phyloP scores from a whole-genome alignment of 495 filamentous ascomycete species.

The Bryoglossum gracile region DNA sequence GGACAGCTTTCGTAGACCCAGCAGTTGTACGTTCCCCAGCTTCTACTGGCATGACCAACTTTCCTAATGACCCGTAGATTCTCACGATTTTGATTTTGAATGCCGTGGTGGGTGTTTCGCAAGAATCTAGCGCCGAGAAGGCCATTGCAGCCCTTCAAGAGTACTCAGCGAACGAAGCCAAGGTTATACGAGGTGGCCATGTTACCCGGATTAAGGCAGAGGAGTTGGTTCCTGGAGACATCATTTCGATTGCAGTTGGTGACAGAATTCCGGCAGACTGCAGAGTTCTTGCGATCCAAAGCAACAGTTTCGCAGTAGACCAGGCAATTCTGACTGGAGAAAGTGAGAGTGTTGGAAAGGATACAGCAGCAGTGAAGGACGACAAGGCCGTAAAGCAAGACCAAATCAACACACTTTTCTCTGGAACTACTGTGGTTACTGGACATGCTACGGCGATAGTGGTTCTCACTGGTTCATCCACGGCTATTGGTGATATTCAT shows the following conservation, averaged over 20 bases:
- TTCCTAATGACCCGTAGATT: conserved; percentile 51
- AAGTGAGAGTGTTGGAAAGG: conserved; percentile 94
- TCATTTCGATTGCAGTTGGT: conserved; percentile 82
- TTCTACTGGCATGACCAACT: neutral
- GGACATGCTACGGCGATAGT: conserved; percentile 91
- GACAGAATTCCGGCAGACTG: conserved; percentile 97
- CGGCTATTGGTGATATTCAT: conserved; percentile 97
- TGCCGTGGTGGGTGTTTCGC: conserved; percentile 92
- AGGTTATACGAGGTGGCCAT: conserved; percentile 74
- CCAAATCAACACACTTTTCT: conserved; percentile 96
- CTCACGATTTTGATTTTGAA: conserved; percentile 96
- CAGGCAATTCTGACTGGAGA: conserved; percentile 98
- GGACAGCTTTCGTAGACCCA: conserved; percentile 98
- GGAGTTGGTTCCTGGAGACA: conserved; percentile 91
- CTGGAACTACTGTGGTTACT: conserved; percentile 93
- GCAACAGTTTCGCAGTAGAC: conserved; percentile 94
- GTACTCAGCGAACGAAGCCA: conserved; percentile 98
- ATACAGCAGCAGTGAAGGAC: conserved; percentile 61
- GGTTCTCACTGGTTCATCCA: conserved; percentile 81
- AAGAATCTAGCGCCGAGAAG: conserved; percentile 98
- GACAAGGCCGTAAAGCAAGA: conserved; percentile 91
- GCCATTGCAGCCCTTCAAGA: conserved; percentile 97
- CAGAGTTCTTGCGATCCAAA: conserved; percentile 80
- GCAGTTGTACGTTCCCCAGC: conserved; percentile 59
- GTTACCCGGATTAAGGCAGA: conserved; percentile 80